A percentile compares a stretch with the other conserved stretches of the same genome.
Conservation (phyloP, 306 rosid genomes). For the apple (Malus domestica) region DNA sequence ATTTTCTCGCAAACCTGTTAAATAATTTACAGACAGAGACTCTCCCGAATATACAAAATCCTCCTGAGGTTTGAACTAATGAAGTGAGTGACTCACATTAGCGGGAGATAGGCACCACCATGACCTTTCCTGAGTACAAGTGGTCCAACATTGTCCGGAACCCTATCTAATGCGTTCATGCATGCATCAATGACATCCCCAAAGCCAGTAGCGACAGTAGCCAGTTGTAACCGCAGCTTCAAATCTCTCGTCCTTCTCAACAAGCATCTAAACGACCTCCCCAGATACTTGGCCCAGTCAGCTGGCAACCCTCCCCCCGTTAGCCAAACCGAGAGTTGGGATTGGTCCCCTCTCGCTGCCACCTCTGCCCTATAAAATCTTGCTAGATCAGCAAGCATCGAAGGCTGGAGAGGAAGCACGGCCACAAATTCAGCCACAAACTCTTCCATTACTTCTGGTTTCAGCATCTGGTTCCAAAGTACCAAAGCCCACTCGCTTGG, state of each 20-base stretch:
- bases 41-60: slow-evolving; percentile 3
- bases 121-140: slow-evolving; percentile 87
- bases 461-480: slow-evolving; percentile 96
- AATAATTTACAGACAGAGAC: slow-evolving; percentile 3
- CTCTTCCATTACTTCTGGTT: slow-evolving; percentile 89
- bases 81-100: slow-evolving; percentile 48
- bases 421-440: slow-evolving; percentile 90
- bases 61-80: neutral
- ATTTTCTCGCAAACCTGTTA: slow-evolving; percentile 2
- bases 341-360: slow-evolving; percentile 94
- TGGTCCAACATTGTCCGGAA: slow-evolving; percentile 80
- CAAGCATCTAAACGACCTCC: slow-evolving; percentile 85
- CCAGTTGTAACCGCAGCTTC: slow-evolving; percentile 67
- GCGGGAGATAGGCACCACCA: slow-evolving; percentile 92
- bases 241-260: slow-evolving; percentile 82
- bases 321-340: slow-evolving; percentile 96
- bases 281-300: slow-evolving; percentile 91
- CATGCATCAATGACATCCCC: slow-evolving; percentile 55
- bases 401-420: slow-evolving; percentile 82
- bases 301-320: slow-evolving; percentile 97
- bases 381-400: slow-evolving; percentile 80
- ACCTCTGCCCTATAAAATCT: slow-evolving; percentile 80
- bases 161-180: slow-evolving; percentile 57
- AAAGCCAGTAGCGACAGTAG: slow-evolving; percentile 77
- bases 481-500: slow-evolving; percentile 97